Evolutionary conservation across 192 early-diverging fungal species (phyloP).

Genomic region (Entomortierella beljakovae): DNA sequence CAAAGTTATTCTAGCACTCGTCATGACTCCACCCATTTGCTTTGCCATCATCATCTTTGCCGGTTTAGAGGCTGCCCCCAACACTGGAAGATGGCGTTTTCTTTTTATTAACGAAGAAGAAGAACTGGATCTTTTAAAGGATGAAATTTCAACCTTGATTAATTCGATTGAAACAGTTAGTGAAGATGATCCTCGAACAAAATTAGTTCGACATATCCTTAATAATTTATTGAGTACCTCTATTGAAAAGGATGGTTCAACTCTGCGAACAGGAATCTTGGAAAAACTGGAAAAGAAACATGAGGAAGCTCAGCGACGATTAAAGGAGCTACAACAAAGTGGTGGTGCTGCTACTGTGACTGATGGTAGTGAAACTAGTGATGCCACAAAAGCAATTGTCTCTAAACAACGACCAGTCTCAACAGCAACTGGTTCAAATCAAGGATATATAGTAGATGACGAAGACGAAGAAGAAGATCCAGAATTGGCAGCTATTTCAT

Average conservation of each 20-base stretch:
- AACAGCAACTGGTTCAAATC: background rate
- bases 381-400: slow-evolving; percentile 19
- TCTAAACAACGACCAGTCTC: slow-evolving; percentile 15
- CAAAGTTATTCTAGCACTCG: slow-evolving; percentile 41
- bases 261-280: slow-evolving; percentile 34
- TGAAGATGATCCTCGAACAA: slow-evolving; percentile 25
- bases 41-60: slow-evolving; percentile 51
- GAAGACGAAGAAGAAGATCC: slow-evolving; percentile 22
- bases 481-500: slow-evolving; percentile 16
- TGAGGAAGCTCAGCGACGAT: slow-evolving; percentile 21
- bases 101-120: slow-evolving; percentile 62
- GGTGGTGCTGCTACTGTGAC: background rate
- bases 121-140: slow-evolving; percentile 54
- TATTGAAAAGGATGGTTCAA: slow-evolving; percentile 43
- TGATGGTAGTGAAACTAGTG: background rate
- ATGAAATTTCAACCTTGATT: slow-evolving; percentile 30
- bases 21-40: slow-evolving; percentile 46
- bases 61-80: slow-evolving; percentile 61
- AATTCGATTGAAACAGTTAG: slow-evolving; percentile 23
- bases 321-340: slow-evolving; percentile 14
- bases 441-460: background rate
- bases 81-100: slow-evolving; percentile 64
- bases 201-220: slow-evolving; percentile 36
- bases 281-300: slow-evolving; percentile 34
- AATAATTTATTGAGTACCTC: slow-evolving; percentile 37